Percentiles rank a stretch among this genome's conserved stretches.
These are phyloP conservation scores for Cucurbita argyrosperma DNA, from an alignment of 306 rosid species.

Conservation along the genomic window DNA sequence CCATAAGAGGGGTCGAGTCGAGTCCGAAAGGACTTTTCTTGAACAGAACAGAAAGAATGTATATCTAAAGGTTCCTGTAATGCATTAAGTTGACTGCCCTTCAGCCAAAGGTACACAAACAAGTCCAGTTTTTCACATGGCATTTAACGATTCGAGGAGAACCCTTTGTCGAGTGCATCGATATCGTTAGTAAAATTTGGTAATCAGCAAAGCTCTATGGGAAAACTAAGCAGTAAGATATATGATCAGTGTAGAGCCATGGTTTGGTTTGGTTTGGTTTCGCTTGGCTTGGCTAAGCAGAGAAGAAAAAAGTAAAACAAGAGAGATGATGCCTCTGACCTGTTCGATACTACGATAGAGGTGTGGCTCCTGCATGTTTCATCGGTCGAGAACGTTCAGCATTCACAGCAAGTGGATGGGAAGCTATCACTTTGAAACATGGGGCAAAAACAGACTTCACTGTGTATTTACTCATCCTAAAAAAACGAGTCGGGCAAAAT, in stretches of 20 bases:
- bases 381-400: neutral
- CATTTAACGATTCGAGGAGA: neutral
- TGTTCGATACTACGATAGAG: neutral
- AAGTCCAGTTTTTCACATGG: neutral
- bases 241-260: neutral
- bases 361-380: neutral
- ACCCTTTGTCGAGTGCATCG: neutral
- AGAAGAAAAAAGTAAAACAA: neutral
- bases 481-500: slow-evolving; percentile 1
- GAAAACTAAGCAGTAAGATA: neutral
- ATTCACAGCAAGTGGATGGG: neutral
- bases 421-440: neutral
- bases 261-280: neutral
- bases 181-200: neutral
- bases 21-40: too few species aligned
- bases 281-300: neutral
- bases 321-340: neutral
- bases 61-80: neutral
- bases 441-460: neutral
- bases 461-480: slow-evolving; percentile 6
- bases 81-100: neutral
- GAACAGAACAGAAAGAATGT: neutral
- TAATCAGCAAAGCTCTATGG: neutral
- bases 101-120: neutral
- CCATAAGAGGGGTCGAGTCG: too few species aligned